Evolutionary conservation across 805 yeast species (phyloP).

Genomic region (Myxozyma geophila): DNA sequence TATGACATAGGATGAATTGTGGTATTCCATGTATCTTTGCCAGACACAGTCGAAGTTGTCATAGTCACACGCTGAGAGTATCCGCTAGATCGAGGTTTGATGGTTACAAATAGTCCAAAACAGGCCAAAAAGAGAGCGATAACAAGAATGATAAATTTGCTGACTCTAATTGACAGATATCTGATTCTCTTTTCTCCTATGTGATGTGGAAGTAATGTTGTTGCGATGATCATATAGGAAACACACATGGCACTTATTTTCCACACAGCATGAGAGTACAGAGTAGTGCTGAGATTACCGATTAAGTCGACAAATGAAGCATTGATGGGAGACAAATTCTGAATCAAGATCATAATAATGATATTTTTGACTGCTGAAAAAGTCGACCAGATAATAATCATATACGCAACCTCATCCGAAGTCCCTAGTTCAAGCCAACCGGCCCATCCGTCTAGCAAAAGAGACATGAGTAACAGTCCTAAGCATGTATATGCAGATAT

Average conservation of each 20-base stretch:
- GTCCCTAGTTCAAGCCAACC: conserved; percentile 34
- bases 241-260: conserved; percentile 34
- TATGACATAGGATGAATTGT: conserved; percentile 35
- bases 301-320: conserved; percentile 36
- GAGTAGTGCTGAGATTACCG: conserved; percentile 32
- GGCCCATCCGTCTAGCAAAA: conserved; percentile 35
- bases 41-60: conserved; percentile 1
- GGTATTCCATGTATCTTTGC: conserved; percentile 28
- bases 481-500: conserved; percentile 28
- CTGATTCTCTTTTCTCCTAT: conserved; percentile 24
- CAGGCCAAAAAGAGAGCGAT: conserved; percentile 24
- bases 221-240: conserved; percentile 35
- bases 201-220: conserved; percentile 25
- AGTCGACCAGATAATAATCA: conserved; percentile 31
- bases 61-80: conserved; percentile 23
- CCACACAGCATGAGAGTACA: conserved; percentile 33
- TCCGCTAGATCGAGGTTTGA: conserved; percentile 26
- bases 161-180: conserved; percentile 24
- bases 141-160: conserved; percentile 24
- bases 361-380: conserved; percentile 33
- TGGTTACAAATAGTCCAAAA: conserved; percentile 20
- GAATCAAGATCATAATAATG: conserved; percentile 34
- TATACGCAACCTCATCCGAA: conserved; percentile 26
- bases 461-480: conserved; percentile 33
- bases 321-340: conserved; percentile 35